A percentile compares a stretch with the other conserved stretches of the same genome.
phyloP scores from a whole-genome alignment of 768 basidiomycete genomes.

The Kwoniella newhampshirensis region DNA sequence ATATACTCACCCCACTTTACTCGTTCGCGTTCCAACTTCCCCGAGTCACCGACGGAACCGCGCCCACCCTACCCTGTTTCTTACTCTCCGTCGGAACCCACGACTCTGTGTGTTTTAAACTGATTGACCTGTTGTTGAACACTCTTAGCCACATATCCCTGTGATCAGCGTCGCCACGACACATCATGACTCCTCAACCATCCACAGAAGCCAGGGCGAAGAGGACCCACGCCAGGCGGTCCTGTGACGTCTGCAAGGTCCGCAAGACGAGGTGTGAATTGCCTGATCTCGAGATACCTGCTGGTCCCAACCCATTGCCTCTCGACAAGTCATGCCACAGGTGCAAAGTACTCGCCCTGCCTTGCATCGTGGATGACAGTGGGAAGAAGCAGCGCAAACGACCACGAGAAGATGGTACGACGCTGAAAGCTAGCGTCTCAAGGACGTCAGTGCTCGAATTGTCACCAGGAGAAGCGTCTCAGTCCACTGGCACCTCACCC shows the following conservation, averaged over 20 bases:
- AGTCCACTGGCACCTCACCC: background rate
- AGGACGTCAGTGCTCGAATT: background rate
- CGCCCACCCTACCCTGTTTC: too few relatives aligned
- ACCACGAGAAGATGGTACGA: slow-evolving; percentile 3
- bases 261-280: slow-evolving; percentile 47
- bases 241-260: slow-evolving; percentile 47
- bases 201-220: slow-evolving; percentile 29
- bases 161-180: background rate
- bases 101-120: too few relatives aligned
- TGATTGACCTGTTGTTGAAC: background rate
- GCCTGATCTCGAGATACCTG: slow-evolving; percentile 40
- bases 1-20: too few relatives aligned
- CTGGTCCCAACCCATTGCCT: slow-evolving; percentile 27
- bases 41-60: too few relatives aligned
- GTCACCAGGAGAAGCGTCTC: background rate
- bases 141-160: background rate
- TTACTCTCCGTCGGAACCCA: slow-evolving; percentile 18
- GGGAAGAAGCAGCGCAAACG: slow-evolving; percentile 26
- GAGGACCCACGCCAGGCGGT: slow-evolving; percentile 43
- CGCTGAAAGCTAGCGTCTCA: background rate
- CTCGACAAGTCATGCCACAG: slow-evolving; percentile 45
- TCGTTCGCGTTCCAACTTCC: too few relatives aligned
- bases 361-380: slow-evolving; percentile 45
- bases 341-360: slow-evolving; percentile 37
- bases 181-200: background rate